Percentiles rank a stretch among this genome's conserved stretches.
Evolutionary conservation across 176 grass and related monocot species (phyloP).

Genomic region (Tillandsia fasciculata): DNA sequence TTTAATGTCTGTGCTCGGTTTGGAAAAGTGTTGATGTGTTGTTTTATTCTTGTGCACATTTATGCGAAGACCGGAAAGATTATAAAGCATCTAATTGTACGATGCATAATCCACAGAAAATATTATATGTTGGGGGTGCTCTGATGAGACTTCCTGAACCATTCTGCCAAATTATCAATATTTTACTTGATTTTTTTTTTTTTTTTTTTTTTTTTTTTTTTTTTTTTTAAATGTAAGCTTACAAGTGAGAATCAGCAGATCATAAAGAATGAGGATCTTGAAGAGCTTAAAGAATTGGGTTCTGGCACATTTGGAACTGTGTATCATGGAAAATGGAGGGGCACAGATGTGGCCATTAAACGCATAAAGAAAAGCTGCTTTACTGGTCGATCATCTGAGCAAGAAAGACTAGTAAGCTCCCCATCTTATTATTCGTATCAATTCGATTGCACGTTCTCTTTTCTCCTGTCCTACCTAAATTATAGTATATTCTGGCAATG

Average conservation of each 20-base stretch:
- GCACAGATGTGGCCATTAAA: slow-evolving; percentile 96
- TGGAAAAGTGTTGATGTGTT: no score
- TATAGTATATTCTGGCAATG: no score
- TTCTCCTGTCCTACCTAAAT: no score
- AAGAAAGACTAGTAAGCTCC: slow-evolving; percentile 79
- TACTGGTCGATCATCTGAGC: slow-evolving; percentile 78
- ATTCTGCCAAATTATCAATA: neutral
- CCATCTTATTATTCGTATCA: neutral
- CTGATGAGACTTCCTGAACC: neutral
- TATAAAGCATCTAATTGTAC: no score
- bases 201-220: slow-evolving; percentile 19
- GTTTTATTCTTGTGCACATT: no score
- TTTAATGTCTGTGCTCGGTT: no score
- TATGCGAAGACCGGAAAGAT: no score
- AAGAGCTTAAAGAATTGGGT: slow-evolving; percentile 92
- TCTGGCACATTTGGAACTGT: slow-evolving; percentile 97
- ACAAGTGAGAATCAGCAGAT: slow-evolving; percentile 36
- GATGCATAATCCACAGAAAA: no score
- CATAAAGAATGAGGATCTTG: slow-evolving; percentile 93
- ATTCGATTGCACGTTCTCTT: neutral
- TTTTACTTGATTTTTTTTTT: neutral
- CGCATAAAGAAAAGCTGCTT: slow-evolving; percentile 98
- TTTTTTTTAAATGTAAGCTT: slow-evolving; percentile 4
- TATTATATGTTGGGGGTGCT: no score
- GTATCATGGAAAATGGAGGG: slow-evolving; percentile 99